Conservation (phyloP, 768 basidiomycete species). For the Suillus subalutaceus region DNA sequence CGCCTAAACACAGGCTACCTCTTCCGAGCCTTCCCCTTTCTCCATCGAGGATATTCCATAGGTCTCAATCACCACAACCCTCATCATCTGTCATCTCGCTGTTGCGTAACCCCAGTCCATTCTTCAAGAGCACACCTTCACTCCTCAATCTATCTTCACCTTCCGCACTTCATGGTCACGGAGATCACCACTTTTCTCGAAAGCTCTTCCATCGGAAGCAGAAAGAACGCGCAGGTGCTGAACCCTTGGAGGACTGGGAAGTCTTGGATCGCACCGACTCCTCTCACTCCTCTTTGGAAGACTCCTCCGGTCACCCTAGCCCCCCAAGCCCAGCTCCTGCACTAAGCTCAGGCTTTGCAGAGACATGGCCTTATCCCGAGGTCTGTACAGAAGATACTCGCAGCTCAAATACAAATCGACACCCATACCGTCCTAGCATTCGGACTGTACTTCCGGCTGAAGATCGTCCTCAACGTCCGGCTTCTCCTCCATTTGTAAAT, state of each 20-base stretch:
- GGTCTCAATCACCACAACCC: slow-evolving; percentile 36
- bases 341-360: background rate
- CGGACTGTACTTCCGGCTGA: background rate
- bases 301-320: slow-evolving; percentile 22
- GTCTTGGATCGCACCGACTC: slow-evolving; percentile 33
- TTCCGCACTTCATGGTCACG: slow-evolving; percentile 27
- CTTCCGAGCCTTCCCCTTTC: slow-evolving; percentile 34
- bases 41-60: slow-evolving; percentile 35
- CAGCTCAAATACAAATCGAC: background rate
- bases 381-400: background rate
- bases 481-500: slow-evolving; percentile 36
- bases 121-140: slow-evolving; percentile 38
- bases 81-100: slow-evolving; percentile 38
- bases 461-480: slow-evolving; percentile 22
- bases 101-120: slow-evolving; percentile 37
- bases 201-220: slow-evolving; percentile 39
- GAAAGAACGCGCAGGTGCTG: slow-evolving; percentile 36
- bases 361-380: slow-evolving; percentile 6
- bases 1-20: slow-evolving; percentile 32
- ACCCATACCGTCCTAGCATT: slow-evolving; percentile 3
- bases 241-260: slow-evolving; percentile 37
- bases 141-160: slow-evolving; percentile 31
- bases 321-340: slow-evolving; percentile 24
- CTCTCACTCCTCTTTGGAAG: slow-evolving; percentile 28
- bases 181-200: slow-evolving; percentile 31